These are phyloP conservation scores for Colletotrichum orchidophilum DNA, from an alignment of 2,329 filamentous ascomycete species.

Conservation along the genomic window DNA sequence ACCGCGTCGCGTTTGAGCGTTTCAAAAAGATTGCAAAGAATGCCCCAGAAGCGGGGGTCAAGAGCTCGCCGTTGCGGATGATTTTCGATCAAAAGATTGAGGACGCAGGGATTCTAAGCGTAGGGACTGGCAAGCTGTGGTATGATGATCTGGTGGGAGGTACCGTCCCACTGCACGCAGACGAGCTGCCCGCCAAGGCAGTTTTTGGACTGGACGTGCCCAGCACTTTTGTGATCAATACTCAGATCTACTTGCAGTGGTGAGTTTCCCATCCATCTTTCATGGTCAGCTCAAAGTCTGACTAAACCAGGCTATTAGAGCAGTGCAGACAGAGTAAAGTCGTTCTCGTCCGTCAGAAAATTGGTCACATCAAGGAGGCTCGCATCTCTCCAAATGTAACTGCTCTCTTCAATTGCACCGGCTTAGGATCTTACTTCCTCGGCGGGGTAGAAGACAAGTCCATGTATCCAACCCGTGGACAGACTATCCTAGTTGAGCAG, in stretches of 20 bases:
- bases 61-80: constrained; percentile 34
- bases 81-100: constrained; percentile 36
- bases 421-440: constrained; percentile 77
- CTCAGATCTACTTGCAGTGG: constrained; percentile 86
- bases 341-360: constrained; percentile 68
- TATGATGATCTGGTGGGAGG: constrained; percentile 52
- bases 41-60: constrained; percentile 25
- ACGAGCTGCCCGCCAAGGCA: constrained; percentile 45
- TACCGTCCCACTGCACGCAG: constrained; percentile 38
- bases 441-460: constrained; percentile 82
- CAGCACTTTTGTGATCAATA: constrained; percentile 66
- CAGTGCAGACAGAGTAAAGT: constrained; percentile 81
- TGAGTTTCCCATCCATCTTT: neutral
- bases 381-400: constrained; percentile 63
- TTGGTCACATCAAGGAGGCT: constrained; percentile 80
- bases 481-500: constrained; percentile 56
- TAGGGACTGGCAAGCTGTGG: constrained; percentile 49
- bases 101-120: constrained; percentile 43
- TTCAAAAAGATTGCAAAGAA: constrained; percentile 30
- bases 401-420: constrained; percentile 82
- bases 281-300: neutral
- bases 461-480: constrained; percentile 81
- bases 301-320: constrained; percentile 64
- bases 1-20: constrained; percentile 35
- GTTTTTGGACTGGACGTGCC: constrained; percentile 46